Evolutionary conservation across 352 stramenopile genomes (phyloP), one percentile per base, ranked within the genome.

Genomic region (Phytophthora syringae): DNA sequence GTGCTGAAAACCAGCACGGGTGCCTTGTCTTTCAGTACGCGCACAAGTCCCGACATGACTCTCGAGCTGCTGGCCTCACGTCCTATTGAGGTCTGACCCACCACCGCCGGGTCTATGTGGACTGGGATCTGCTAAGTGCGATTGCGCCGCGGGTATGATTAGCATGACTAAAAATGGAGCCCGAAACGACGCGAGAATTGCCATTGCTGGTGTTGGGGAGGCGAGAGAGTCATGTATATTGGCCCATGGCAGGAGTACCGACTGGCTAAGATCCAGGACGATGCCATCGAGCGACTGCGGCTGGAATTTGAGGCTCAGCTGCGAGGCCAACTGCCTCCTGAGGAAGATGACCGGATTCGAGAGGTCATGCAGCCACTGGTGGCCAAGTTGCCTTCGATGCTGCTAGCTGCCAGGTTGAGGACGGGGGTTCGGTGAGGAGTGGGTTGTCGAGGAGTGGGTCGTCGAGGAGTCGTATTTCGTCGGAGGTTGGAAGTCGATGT

Each of bases 221-320:
- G n/a, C 11, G 32, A 22, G 10, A 12, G 16, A 47, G 58, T 30
- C 68, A 95, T 93, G 83, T 93, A 92, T 67, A 92, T 95, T 60
- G 84, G 86, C 16, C 86, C 84, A 52, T 95, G 84, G 83, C 87
- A 95, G 60, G 84, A 95, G 70, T 95, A 93, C 66, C 82, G 86
- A 3, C 79, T 93, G 47, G 84, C 87, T 20, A 92, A 93, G 75
- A 84, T 95, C 70, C 84, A 95, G 70, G 81, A 92, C 32, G 77
- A 92, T 64, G 80, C 82, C 27, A 81, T 93, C 36, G 77, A 93
- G 70, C 72, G 78, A 34, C 75, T 94, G 20, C 80, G 74, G 2
- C 64, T 82, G 32, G 82, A 93, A 51, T 92, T 71, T 74, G 82
- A 92, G 36, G 70, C 75, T 49, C 74, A 92, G 43, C 63, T 92